Base-by-base conservation (phyloP, 306 rosid species). In the Arachis stenosperma region DNA sequence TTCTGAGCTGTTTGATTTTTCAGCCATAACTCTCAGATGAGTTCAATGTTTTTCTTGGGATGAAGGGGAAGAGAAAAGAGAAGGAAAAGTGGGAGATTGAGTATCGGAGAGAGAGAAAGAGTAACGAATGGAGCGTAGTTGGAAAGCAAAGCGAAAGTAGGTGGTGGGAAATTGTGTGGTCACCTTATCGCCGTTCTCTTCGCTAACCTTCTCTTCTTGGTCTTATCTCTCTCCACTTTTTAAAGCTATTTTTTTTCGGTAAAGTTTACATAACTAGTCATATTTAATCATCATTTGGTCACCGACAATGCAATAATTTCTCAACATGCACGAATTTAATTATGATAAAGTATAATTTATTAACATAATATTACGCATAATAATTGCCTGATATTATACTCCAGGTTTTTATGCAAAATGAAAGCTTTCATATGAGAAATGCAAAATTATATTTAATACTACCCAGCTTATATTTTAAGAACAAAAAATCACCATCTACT, bases 141-240 rank as follows among this genome's bases (percentile, higher is more conserved):
- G 84, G 51, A 48, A 79, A 83, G 84, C 72, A 60, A 84, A 86
- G 84, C 76, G 79, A 77, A 80, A 81, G 88, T 68, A 65, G 85
- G 80, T 78, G 76, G 64, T 73, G 73, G 77, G 72, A 65, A 73
- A 61, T 69, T 68, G 81, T 75, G 63, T 69, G 41, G 66, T 48
- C 61, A 15, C 17, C 68, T 58, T 66, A 43, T 75, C 66, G 12
- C 12, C 13, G 30, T 8, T n/a, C 7, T 12, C 46, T 14, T 27
- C 37, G 3, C 37, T 33, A 33, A 7, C n/a, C 14, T 48, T 42
- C 46, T 42, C 46, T 42, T 42, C 46, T 42, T 42, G 46, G 46
- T 8, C 44, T 14, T 29, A 3, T 14, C 67, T 59, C 53, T 76
- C 69, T 27, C 39, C 5, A 59, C 11, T n/a, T 12, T n/a, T 37